Conservation (phyloP, 148 eudicot species). For the Rhododendron vialii region DNA sequence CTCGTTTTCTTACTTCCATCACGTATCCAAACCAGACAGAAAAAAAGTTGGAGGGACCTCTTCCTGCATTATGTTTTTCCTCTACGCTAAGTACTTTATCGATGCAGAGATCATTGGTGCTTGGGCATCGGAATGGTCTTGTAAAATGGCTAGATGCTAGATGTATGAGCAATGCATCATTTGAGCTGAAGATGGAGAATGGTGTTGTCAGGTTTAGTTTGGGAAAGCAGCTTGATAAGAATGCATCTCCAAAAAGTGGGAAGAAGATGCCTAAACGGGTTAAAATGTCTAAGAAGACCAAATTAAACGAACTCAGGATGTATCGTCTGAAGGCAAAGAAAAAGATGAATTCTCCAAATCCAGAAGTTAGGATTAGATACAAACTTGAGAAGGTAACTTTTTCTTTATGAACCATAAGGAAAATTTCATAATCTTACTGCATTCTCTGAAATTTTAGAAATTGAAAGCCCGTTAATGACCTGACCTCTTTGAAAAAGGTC, state of each 20-base stretch:
- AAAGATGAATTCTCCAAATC: conserved; percentile 90
- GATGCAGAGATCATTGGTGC: conserved; percentile 2
- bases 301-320: conserved; percentile 74
- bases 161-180: conserved; percentile 35
- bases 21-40: conserved; percentile 1
- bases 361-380: conserved; percentile 87
- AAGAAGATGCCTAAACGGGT: conserved; percentile 24
- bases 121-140: conserved; percentile 1
- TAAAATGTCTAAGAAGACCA: conserved; percentile 59
- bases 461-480: not conserved
- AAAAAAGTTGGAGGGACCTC: conserved; percentile 1
- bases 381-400: conserved; percentile 75
- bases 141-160: conserved; percentile 27
- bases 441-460: not conserved
- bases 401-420: not conserved
- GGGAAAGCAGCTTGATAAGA: conserved; percentile 23
- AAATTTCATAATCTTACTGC: not conserved
- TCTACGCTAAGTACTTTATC: not conserved
- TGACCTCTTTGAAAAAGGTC: not conserved
- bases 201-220: conserved; percentile 70
- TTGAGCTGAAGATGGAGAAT: conserved; percentile 56
- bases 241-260: conserved; percentile 10
- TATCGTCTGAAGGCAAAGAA: conserved; percentile 85
- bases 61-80: conserved; percentile 8
- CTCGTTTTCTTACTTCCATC: not conserved